A percentile compares a stretch with the other conserved stretches of the same genome.
Conservation (phyloP, 1,139 yeast genomes). For the Suhomyces chickasaworum region DNA sequence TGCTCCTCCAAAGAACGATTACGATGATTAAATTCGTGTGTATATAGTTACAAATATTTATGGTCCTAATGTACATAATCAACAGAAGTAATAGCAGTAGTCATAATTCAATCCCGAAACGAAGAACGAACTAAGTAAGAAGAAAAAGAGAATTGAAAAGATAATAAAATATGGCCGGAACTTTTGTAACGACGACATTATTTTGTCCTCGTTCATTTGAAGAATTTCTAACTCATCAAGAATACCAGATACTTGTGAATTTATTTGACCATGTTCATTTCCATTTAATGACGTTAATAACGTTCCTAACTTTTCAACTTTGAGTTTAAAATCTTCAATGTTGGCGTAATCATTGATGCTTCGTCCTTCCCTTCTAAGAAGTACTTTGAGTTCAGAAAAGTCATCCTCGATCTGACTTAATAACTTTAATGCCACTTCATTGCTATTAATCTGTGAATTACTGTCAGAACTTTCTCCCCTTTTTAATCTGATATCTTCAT, state of each 20-base stretch:
- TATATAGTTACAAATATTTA: conserved; percentile 14
- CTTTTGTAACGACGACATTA: background rate
- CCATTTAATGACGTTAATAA: background rate
- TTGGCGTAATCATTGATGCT: conserved; percentile 1
- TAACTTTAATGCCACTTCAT: background rate
- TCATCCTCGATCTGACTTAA: conserved; percentile 2
- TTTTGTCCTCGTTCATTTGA: conserved; percentile 2
- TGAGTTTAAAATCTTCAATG: background rate
- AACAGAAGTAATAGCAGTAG: conserved; percentile 44
- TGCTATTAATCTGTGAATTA: too few relatives aligned
- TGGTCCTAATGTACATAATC: conserved; percentile 15
- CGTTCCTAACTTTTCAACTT: conserved; percentile 10
- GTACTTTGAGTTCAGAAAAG: conserved; percentile 2
- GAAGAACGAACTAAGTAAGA: conserved; percentile 25
- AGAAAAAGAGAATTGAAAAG: conserved; percentile 9
- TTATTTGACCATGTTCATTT: background rate
- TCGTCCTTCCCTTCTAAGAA: conserved; percentile 2
- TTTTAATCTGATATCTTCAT: background rate
- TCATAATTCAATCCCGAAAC: conserved; percentile 37
- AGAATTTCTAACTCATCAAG: conserved; percentile 14
- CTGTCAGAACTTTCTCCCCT: background rate
- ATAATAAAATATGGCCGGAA: too few relatives aligned
- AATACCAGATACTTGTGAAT: conserved; percentile 3
- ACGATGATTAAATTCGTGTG: conserved; percentile 58
- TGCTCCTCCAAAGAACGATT: conserved; percentile 85